phyloP scores from a whole-genome alignment of 768 basidiomycete genomes.

The Xerocomus potaroensis region DNA sequence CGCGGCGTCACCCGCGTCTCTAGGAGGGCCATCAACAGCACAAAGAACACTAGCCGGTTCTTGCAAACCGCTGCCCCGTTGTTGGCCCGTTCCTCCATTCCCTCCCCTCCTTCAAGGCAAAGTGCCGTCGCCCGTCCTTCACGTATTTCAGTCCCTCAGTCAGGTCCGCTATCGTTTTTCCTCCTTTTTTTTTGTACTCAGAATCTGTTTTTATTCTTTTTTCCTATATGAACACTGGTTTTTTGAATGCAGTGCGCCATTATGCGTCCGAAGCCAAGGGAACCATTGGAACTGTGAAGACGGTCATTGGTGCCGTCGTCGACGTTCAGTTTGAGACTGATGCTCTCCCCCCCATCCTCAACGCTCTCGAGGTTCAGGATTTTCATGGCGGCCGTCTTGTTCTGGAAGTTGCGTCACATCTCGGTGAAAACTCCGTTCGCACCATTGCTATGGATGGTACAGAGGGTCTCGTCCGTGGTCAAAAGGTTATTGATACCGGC shows the following conservation, averaged over 20 bases:
- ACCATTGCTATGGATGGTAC: slow-evolving; percentile 99
- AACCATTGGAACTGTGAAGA: slow-evolving; percentile 81
- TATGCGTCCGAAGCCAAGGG: slow-evolving; percentile 89
- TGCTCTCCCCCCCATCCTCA: slow-evolving; percentile 89
- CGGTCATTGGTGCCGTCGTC: slow-evolving; percentile 99
- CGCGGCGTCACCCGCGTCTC: slow-evolving; percentile 87
- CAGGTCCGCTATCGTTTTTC: slow-evolving; percentile 45
- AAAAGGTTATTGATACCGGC: slow-evolving; percentile 96
- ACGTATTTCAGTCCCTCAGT: slow-evolving; percentile 43
- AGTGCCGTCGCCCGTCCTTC: slow-evolving; percentile 46
- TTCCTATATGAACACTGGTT: too few relatives aligned
- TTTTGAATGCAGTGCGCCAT: slow-evolving; percentile 53
- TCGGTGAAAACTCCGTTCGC: slow-evolving; percentile 98
- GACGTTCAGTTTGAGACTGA: slow-evolving; percentile 98
- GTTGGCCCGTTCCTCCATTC: slow-evolving; percentile 48
- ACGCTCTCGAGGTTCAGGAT: slow-evolving; percentile 96
- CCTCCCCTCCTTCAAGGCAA: slow-evolving; percentile 41
- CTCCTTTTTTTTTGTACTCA: slow-evolving; percentile 1
- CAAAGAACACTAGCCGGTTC: slow-evolving; percentile 73
- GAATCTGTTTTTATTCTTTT: neutral
- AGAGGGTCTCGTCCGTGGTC: slow-evolving; percentile 98
- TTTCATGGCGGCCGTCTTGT: slow-evolving; percentile 96
- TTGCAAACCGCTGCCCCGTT: slow-evolving; percentile 71
- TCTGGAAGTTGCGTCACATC: slow-evolving; percentile 96
- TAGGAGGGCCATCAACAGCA: slow-evolving; percentile 73